Evolutionary conservation across 257 asterid species (phyloP).

Genomic region (Rauvolfia tetraphylla): DNA sequence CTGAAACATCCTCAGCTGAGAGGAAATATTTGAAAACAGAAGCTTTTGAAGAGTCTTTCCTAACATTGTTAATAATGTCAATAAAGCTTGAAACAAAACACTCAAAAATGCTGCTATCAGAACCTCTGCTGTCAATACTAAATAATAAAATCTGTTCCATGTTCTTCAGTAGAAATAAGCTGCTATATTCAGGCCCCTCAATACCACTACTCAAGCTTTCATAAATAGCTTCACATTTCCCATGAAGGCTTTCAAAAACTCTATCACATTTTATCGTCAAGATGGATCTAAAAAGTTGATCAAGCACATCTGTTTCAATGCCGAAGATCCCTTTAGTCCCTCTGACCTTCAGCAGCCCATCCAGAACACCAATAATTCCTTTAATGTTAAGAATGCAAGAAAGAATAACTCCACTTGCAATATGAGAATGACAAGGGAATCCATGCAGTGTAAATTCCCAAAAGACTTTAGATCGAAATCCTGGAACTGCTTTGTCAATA

Average conservation of each 20-base stretch:
- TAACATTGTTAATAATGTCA: slow-evolving; percentile 60
- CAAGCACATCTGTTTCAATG: slow-evolving; percentile 49
- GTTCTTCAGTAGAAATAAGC: slow-evolving; percentile 64
- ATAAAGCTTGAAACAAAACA: slow-evolving; percentile 54
- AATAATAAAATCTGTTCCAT: slow-evolving; percentile 63
- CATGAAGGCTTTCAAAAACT: slow-evolving; percentile 65
- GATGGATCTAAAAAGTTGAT: slow-evolving; percentile 66
- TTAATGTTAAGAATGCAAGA: slow-evolving; percentile 73
- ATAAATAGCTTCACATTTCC: slow-evolving; percentile 62
- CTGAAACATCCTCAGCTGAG: slow-evolving; percentile 54
- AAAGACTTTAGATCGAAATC: slow-evolving; percentile 53
- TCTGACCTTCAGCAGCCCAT: slow-evolving; percentile 56
- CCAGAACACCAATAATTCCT: slow-evolving; percentile 52
- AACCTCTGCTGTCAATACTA: slow-evolving; percentile 35
- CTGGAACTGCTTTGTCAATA: slow-evolving; percentile 56
- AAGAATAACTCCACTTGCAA: slow-evolving; percentile 54
- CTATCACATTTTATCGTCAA: slow-evolving; percentile 67
- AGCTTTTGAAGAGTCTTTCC: slow-evolving; percentile 46
- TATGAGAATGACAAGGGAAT: slow-evolving; percentile 60
- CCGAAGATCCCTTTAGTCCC: slow-evolving; percentile 40
- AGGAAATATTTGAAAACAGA: slow-evolving; percentile 51
- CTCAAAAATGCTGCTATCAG: slow-evolving; percentile 62
- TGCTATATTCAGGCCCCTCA: slow-evolving; percentile 63
- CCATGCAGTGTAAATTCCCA: slow-evolving; percentile 87
- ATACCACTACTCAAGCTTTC: slow-evolving; percentile 49